Evolutionary conservation across 2,329 filamentous ascomycete species (phyloP), one percentile per base, ranked within the genome.

Genomic region (Epichloe gansuensis): DNA sequence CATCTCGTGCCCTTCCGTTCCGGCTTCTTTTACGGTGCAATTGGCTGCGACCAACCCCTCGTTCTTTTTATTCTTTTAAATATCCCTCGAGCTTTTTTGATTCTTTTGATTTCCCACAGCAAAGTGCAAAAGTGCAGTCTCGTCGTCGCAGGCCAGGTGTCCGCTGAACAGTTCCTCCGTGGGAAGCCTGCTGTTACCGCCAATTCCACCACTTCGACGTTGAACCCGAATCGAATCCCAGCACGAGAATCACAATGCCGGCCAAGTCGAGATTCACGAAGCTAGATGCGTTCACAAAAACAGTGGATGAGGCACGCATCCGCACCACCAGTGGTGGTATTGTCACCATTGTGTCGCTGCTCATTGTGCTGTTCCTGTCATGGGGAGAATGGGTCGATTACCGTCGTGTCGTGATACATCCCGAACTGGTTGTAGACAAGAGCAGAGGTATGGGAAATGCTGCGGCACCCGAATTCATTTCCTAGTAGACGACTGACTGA

Each of bases 221-320:
- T 45, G 42, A 42, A 31, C 7, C 25, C 42, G 12, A 36, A 12
- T 23, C 17, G n/a, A 23, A 15, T 25, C 12, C 45, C 23, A 25
- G 9, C 25, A 25, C 25, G 23, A n/a, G 1, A n/a, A 36, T 47
- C 49, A 50, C 58, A 48, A 97, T 97, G 93, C 76, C 90, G 59
- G 73, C 84, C 64, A 95, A 95, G 75, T 95, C 89, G 61, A 84
- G 93, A 69, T 96, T 98, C 67, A 95, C 87, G 54, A 85, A 85
- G 80, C 87, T 98, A 58, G 93, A 98, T 71, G 93, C 93, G 77
- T 98, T 98, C 68, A 95, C 91, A 49, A 98, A 98, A 73, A 98
- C 93, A 12, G 93, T 98, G 61, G 93, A 98, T 69, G 93, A 98
- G 81, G 93, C 94, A 59, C 82, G 93, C 62, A 82, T 98, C 66